Evolutionary conservation across 805 yeast species (phyloP).

Genomic region (Lachancea lanzarotensis): DNA sequence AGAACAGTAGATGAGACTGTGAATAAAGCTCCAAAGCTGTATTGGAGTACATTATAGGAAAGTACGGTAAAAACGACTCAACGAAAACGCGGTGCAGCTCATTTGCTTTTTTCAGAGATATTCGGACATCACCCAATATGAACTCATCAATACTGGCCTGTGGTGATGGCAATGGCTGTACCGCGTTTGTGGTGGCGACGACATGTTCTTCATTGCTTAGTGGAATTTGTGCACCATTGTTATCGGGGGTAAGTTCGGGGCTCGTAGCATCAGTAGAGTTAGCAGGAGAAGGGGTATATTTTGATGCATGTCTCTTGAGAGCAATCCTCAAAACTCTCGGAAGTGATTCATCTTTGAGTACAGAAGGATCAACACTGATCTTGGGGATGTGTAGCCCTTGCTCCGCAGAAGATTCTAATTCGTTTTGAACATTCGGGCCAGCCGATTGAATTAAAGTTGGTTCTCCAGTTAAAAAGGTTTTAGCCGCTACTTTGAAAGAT

Average conservation of each 20-base stretch:
- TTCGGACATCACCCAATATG: conserved; percentile 65
- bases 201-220: conserved; percentile 13
- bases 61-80: conserved; percentile 58
- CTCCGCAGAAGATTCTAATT: background rate
- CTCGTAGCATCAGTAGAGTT: conserved; percentile 10
- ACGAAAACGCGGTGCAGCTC: conserved; percentile 68
- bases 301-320: conserved; percentile 32
- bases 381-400: background rate
- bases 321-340: conserved; percentile 42
- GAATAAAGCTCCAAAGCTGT: conserved; percentile 71
- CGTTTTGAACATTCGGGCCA: background rate
- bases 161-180: conserved; percentile 27
- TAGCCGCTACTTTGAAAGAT: conserved; percentile 29
- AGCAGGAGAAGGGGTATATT: conserved; percentile 11
- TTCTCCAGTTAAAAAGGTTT: conserved; percentile 41
- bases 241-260: conserved; percentile 10
- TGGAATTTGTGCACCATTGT: conserved; percentile 1
- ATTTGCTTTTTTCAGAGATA: conserved; percentile 61
- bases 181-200: conserved; percentile 26
- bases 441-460: conserved; percentile 33
- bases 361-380: background rate
- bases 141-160: conserved; percentile 49
- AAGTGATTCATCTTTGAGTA: conserved; percentile 22
- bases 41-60: conserved; percentile 70
- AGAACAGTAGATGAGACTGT: conserved; percentile 77